These are phyloP conservation scores for Xanthoconium separans DNA, from an alignment of 1,284 basidiomycete species.

Conservation along the genomic window DNA sequence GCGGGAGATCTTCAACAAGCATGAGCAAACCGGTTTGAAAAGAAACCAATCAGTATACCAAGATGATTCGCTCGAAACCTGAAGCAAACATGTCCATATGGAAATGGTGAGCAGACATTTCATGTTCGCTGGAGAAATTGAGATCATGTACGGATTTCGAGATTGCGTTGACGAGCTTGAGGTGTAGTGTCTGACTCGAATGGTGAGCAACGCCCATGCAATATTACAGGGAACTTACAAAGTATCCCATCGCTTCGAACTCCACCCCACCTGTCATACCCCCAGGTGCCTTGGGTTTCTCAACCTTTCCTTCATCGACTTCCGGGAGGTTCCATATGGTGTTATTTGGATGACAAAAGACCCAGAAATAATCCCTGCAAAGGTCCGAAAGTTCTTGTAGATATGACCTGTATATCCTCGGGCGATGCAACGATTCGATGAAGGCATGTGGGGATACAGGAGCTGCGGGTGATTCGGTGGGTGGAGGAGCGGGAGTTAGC, in stretches of 20 bases:
- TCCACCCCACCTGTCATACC: slow-evolving; percentile 99
- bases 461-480: slow-evolving; percentile 61
- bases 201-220: slow-evolving; percentile 13
- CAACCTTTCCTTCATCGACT: slow-evolving; percentile 80
- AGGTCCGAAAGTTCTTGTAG: slow-evolving; percentile 86
- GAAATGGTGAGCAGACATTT: slow-evolving; percentile 75
- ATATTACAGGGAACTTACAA: slow-evolving; percentile 54
- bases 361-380: slow-evolving; percentile 97
- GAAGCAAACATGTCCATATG: slow-evolving; percentile 85
- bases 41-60: slow-evolving; percentile 43
- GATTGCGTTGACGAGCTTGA: slow-evolving; percentile 80
- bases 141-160: slow-evolving; percentile 62
- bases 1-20: slow-evolving; percentile 68
- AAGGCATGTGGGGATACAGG: slow-evolving; percentile 84
- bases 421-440: slow-evolving; percentile 79
- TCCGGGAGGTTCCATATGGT: slow-evolving; percentile 83
- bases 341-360: slow-evolving; percentile 96
- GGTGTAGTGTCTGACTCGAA: slow-evolving; percentile 69
- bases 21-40: slow-evolving; percentile 20
- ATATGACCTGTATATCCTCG: slow-evolving; percentile 89
- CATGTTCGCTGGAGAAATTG: slow-evolving; percentile 61
- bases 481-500: slow-evolving; percentile 73
- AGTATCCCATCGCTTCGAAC: slow-evolving; percentile 94
- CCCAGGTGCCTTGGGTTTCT: slow-evolving; percentile 91
- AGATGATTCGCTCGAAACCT: slow-evolving; percentile 80